phyloP scores from a whole-genome alignment of 139 green algal species.

The Coelastrella sp. region DNA sequence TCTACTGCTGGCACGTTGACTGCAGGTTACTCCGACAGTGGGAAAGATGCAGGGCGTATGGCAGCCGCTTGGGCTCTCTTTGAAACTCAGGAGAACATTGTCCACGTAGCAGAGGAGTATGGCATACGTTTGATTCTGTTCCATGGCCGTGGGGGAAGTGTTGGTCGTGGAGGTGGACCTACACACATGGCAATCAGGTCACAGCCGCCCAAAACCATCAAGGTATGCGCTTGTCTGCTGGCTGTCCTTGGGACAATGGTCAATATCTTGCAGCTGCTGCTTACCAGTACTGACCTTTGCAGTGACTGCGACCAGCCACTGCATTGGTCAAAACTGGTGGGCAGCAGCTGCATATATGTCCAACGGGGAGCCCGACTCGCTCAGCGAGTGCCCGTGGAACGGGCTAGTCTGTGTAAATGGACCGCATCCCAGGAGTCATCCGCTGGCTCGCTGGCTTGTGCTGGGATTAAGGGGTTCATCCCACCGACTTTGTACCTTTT shows the following conservation, averaged over 20 bases:
- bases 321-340: too few species aligned
- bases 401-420: too few species aligned
- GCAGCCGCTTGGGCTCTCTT: constrained; percentile 95
- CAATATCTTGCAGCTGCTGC: too few species aligned
- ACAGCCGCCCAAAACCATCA: constrained; percentile 89
- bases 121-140: constrained; percentile 92
- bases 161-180: constrained; percentile 94
- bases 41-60: constrained; percentile 97
- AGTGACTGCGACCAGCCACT: too few species aligned
- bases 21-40: constrained; percentile 91
- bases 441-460: too few species aligned
- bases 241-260: background rate
- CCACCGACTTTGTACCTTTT: too few species aligned
- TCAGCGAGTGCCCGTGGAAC: too few species aligned
- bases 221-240: constrained; percentile 39
- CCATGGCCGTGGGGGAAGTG: constrained; percentile 95
- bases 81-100: constrained; percentile 68
- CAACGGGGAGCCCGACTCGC: too few species aligned
- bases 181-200: constrained; percentile 95
- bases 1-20: background rate
- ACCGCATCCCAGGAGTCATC: too few species aligned
- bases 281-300: too few species aligned
- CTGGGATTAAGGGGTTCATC: too few species aligned
- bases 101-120: constrained; percentile 54
- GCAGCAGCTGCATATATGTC: too few species aligned